Evolutionary conservation across 371 early-diverging fungal species (phyloP).

Genomic region (Mucor saturninus): DNA sequence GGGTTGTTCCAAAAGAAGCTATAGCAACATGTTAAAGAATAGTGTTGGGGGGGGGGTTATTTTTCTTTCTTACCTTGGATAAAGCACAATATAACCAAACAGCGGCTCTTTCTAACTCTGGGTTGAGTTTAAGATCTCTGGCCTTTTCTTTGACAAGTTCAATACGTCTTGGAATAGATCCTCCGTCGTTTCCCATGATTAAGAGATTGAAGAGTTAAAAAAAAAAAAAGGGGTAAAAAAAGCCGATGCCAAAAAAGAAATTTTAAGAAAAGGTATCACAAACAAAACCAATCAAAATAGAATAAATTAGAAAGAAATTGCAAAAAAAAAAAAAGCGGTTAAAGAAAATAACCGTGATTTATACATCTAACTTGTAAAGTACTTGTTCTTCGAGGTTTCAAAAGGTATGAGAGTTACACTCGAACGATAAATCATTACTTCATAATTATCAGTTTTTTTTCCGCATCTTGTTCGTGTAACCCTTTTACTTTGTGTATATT

Average conservation of each 20-base stretch:
- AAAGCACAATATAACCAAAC: slow-evolving; percentile 86
- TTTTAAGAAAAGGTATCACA: too few relatives aligned
- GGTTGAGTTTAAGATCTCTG: slow-evolving; percentile 76
- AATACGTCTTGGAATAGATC: slow-evolving; percentile 91
- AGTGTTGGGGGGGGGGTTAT: not conserved
- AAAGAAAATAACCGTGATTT: too few relatives aligned
- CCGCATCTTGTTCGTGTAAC: too few relatives aligned
- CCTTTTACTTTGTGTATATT: too few relatives aligned
- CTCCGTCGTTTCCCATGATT: slow-evolving; percentile 94
- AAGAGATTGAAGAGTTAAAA: too few relatives aligned
- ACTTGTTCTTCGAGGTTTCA: too few relatives aligned
- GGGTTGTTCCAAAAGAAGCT: slow-evolving; percentile 76
- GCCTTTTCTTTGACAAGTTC: slow-evolving; percentile 93
- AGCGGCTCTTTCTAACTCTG: slow-evolving; percentile 67
- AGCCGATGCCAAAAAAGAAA: too few relatives aligned
- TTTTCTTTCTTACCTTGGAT: slow-evolving; percentile 67
- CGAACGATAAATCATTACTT: not conserved
- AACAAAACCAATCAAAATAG: too few relatives aligned
- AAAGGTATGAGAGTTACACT: too few relatives aligned
- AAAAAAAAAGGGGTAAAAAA: not conserved
- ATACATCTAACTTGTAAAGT: not conserved
- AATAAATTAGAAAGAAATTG: too few relatives aligned
- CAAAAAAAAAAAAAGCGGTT: not conserved
- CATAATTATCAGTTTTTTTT: too few relatives aligned
- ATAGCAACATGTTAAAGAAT: not conserved